Evolutionary conservation across 2,329 filamentous ascomycete species (phyloP).

Genomic region (Pestalotiopsis sp.): DNA sequence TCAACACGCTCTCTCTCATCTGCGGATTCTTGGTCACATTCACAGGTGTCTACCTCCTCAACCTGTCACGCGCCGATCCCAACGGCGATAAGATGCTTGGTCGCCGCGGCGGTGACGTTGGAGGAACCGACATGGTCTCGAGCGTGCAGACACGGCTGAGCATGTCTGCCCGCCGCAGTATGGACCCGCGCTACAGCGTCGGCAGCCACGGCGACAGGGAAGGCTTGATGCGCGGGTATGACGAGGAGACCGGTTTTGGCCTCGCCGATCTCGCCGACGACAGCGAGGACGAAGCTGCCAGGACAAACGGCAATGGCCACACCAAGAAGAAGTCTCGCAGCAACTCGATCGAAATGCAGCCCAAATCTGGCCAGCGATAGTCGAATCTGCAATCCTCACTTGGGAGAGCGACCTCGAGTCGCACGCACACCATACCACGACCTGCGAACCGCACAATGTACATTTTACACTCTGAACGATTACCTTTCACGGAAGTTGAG

Average conservation of each 20-base stretch:
- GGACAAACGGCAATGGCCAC: constrained; percentile 45
- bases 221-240: constrained; percentile 85
- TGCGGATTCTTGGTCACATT: constrained; percentile 96
- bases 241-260: constrained; percentile 79
- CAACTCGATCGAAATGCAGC: constrained; percentile 54
- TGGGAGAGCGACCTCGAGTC: background rate
- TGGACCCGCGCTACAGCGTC: constrained; percentile 64
- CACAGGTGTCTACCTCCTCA: constrained; percentile 91
- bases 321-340: constrained; percentile 37
- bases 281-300: constrained; percentile 62
- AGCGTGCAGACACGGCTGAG: constrained; percentile 87
- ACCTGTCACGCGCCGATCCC: constrained; percentile 90
- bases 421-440: background rate
- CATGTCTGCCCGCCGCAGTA: constrained; percentile 86
- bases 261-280: constrained; percentile 80
- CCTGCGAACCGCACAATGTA: constrained; percentile 6
- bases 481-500: constrained; percentile 2
- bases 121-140: constrained; percentile 89
- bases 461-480: constrained; percentile 5
- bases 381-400: background rate
- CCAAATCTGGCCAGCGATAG: constrained; percentile 35
- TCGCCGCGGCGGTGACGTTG: constrained; percentile 70
- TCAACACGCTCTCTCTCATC: constrained; percentile 90
- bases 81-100: constrained; percentile 72
- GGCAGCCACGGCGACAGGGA: constrained; percentile 71